phyloP scores from a whole-genome alignment of 495 filamentous ascomycete genomes.

The Aspergillus mulundensis region DNA sequence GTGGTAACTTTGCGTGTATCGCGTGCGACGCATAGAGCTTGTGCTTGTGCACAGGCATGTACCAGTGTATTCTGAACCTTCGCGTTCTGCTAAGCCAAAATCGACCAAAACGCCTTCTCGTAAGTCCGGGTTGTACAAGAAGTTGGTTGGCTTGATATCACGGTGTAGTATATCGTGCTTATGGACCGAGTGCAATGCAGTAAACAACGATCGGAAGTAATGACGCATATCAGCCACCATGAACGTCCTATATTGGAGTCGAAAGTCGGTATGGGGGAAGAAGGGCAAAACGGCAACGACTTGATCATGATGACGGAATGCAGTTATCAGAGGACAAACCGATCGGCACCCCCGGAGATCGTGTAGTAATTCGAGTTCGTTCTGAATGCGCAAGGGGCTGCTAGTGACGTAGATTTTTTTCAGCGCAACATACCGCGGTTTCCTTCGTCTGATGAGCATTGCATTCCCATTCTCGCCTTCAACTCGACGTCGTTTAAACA shows the following conservation, averaged over 20 bases:
- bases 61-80: slow-evolving; percentile 40
- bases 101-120: slow-evolving; percentile 88
- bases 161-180: slow-evolving; percentile 80
- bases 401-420: slow-evolving; percentile 99
- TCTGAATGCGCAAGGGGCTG: slow-evolving; percentile 86
- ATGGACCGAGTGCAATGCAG: slow-evolving; percentile 80
- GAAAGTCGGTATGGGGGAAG: slow-evolving; percentile 93
- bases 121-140: slow-evolving; percentile 83
- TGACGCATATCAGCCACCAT: slow-evolving; percentile 75
- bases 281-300: slow-evolving; percentile 93
- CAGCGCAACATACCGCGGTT: slow-evolving; percentile 81
- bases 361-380: slow-evolving; percentile 94
- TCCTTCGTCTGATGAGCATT: slow-evolving; percentile 28
- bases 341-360: slow-evolving; percentile 75
- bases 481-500: slow-evolving; percentile 46
- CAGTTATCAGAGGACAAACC: slow-evolving; percentile 93
- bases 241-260: slow-evolving; percentile 89
- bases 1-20: slow-evolving; percentile 40
- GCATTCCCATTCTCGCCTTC: slow-evolving; percentile 26
- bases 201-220: slow-evolving; percentile 87
- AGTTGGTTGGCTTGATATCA: slow-evolving; percentile 99
- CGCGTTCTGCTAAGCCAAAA: slow-evolving; percentile 84
- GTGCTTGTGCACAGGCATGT: slow-evolving; percentile 41
- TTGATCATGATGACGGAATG: slow-evolving; percentile 89
- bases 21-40: slow-evolving; percentile 34